Conservation (phyloP, 2,329 filamentous ascomycete species). For the Microcyclosporella mali region DNA sequence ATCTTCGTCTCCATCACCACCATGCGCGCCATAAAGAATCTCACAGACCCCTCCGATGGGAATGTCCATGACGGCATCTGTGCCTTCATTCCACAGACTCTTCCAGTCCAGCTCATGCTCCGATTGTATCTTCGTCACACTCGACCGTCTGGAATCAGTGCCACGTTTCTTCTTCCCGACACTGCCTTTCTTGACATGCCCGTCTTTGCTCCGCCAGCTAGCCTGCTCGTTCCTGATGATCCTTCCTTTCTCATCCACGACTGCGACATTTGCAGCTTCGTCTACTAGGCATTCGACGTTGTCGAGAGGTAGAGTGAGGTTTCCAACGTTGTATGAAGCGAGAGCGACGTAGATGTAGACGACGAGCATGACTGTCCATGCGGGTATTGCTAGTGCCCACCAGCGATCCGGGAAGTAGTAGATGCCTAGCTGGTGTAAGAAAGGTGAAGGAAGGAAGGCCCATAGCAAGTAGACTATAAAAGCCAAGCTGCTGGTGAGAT, state of each 20-base stretch:
- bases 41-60: constrained; percentile 93
- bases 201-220: constrained; percentile 19
- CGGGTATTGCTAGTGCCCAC: constrained; percentile 92
- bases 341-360: constrained; percentile 93
- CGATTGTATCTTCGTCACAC: constrained; percentile 24
- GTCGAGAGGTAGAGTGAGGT: constrained; percentile 72
- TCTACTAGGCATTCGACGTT: constrained; percentile 88
- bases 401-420: constrained; percentile 96
- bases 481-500: constrained; percentile 75
- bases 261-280: constrained; percentile 77
- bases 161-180: constrained; percentile 33
- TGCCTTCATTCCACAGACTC: constrained; percentile 81
- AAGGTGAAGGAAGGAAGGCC: constrained; percentile 86
- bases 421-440: constrained; percentile 87
- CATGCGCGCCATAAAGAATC: constrained; percentile 67
- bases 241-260: constrained; percentile 65
- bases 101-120: constrained; percentile 60
- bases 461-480: constrained; percentile 71
- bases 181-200: constrained; percentile 11
- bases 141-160: constrained; percentile 34
- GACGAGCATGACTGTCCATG: constrained; percentile 80
- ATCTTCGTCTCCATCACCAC: constrained; percentile 17
- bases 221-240: constrained; percentile 36
- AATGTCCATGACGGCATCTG: constrained; percentile 95
- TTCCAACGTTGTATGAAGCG: constrained; percentile 82